These are phyloP conservation scores for Mycogone perniciosa DNA, from an alignment of 2,329 filamentous ascomycete genomes.

Conservation along the genomic window DNA sequence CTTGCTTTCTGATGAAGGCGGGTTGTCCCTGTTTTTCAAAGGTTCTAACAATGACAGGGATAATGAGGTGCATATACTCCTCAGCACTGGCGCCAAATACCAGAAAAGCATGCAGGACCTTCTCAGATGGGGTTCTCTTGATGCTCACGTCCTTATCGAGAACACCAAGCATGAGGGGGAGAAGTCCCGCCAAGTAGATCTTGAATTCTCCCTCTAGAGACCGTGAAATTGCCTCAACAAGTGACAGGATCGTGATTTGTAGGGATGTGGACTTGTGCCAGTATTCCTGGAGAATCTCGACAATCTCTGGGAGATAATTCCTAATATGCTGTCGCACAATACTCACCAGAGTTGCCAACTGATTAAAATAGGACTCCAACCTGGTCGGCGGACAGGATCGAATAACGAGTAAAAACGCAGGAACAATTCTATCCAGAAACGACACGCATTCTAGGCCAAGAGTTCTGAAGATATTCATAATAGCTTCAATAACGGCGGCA, in stretches of 20 bases:
- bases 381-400: constrained; percentile 69
- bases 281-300: constrained; percentile 80
- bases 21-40: constrained; percentile 88
- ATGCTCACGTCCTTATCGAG: constrained; percentile 76
- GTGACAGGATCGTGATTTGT: constrained; percentile 82
- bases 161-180: constrained; percentile 90
- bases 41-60: constrained; percentile 87
- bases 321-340: constrained; percentile 97
- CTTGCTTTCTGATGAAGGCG: constrained; percentile 70
- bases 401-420: constrained; percentile 87
- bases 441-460: constrained; percentile 92
- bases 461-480: constrained; percentile 98
- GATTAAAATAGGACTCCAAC: constrained; percentile 95
- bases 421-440: constrained; percentile 89
- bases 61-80: constrained; percentile 98
- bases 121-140: constrained; percentile 76
- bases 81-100: constrained; percentile 94
- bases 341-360: constrained; percentile 83
- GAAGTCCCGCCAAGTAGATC: constrained; percentile 79
- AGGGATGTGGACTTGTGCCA: constrained; percentile 77
- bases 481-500: constrained; percentile 88
- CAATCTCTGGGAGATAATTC: constrained; percentile 80
- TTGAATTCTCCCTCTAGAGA: constrained; percentile 98
- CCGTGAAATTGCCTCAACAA: constrained; percentile 89
- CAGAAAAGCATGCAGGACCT: constrained; percentile 88